These are phyloP conservation scores for Cnidoscolus chayamansa DNA, from an alignment of 441 rosid species.

Conservation along the genomic window DNA sequence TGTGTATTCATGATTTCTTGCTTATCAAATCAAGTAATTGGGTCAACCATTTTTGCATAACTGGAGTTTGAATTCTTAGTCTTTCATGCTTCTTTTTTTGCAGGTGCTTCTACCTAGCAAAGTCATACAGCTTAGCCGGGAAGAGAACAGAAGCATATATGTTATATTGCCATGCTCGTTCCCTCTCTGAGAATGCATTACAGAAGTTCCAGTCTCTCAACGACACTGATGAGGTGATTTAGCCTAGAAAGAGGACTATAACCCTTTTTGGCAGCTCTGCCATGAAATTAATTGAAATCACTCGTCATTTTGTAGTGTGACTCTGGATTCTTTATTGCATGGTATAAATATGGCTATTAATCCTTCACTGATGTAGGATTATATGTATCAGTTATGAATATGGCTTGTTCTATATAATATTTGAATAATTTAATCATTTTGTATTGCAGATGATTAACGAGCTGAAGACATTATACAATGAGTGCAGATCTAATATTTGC, in stretches of 20 bases:
- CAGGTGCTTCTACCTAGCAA: slow-evolving; percentile 95
- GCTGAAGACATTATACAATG: slow-evolving; percentile 57
- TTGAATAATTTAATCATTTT: slow-evolving; percentile 4
- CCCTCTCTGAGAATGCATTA: slow-evolving; percentile 71
- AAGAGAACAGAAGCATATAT: slow-evolving; percentile 87
- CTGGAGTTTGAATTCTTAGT: slow-evolving; percentile 7
- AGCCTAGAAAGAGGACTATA: not conserved
- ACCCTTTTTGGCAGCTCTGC: not conserved
- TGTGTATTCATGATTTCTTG: not conserved
- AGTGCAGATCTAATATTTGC: slow-evolving; percentile 83
- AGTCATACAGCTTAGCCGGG: slow-evolving; percentile 82
- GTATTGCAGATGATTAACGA: slow-evolving; percentile 50
- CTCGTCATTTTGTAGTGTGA: not conserved
- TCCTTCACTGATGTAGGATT: not conserved
- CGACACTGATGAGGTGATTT: slow-evolving; percentile 45
- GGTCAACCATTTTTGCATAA: not conserved
- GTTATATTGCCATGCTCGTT: slow-evolving; percentile 67
- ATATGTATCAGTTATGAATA: not conserved
- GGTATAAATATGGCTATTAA: not conserved
- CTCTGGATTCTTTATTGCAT: not conserved
- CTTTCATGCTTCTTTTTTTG: slow-evolving; percentile 17
- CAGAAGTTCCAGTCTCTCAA: slow-evolving; percentile 40
- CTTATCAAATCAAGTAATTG: not conserved
- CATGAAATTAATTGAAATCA: not conserved
- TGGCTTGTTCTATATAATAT: not conserved